phyloP scores from a whole-genome alignment of 1,284 basidiomycete genomes.

The Termitomyces sp. region DNA sequence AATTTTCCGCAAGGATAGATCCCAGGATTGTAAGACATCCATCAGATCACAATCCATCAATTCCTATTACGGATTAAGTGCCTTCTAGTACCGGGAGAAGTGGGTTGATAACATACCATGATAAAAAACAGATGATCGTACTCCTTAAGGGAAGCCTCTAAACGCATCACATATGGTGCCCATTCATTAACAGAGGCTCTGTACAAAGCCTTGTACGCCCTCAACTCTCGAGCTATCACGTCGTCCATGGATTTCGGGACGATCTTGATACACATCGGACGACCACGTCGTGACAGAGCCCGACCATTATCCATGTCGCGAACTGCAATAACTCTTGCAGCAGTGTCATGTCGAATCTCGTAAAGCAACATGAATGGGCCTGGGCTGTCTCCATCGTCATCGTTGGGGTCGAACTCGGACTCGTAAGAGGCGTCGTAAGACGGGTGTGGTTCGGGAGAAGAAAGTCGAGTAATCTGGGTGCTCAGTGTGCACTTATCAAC shows the following conservation, averaged over 20 bases:
- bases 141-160: slow-evolving; percentile 16
- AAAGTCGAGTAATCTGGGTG: too few relatives aligned
- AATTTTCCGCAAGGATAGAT: not conserved
- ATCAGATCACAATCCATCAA: slow-evolving; percentile 21
- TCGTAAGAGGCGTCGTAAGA: not conserved
- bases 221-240: slow-evolving; percentile 9
- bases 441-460: not conserved
- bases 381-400: slow-evolving; percentile 1
- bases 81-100: not conserved
- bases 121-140: slow-evolving; percentile 10
- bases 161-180: slow-evolving; percentile 15
- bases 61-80: slow-evolving; percentile 8
- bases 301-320: slow-evolving; percentile 13
- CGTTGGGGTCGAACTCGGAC: not conserved
- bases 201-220: slow-evolving; percentile 14
- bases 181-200: not conserved
- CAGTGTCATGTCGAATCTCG: not conserved
- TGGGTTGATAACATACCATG: slow-evolving; percentile 10
- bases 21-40: slow-evolving; percentile 13
- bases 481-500: not conserved
- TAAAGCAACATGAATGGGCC: slow-evolving; percentile 15
- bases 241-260: slow-evolving; percentile 5
- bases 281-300: slow-evolving; percentile 2
- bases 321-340: slow-evolving; percentile 8
- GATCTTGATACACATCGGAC: slow-evolving; percentile 21